Evolutionary conservation across 2,329 filamentous ascomycete species (phyloP).

Genomic region (Salinomyces thailandicus): DNA sequence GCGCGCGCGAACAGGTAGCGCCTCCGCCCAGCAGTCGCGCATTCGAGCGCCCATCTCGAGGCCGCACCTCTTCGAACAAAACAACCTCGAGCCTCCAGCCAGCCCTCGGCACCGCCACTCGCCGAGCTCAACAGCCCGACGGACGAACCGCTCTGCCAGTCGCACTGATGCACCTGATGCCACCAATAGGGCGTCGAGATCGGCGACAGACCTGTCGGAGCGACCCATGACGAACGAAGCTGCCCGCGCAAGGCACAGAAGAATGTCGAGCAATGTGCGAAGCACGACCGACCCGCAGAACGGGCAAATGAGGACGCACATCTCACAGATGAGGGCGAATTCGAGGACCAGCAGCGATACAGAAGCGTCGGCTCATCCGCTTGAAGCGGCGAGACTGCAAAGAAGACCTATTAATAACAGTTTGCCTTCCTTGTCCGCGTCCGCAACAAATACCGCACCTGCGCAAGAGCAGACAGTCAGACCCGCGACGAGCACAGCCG

Average conservation of each 20-base stretch:
- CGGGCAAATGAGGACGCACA: conserved; percentile 13
- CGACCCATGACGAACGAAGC: conserved; percentile 23
- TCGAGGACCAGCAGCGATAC: conserved; percentile 5
- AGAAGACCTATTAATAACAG: conserved; percentile 10
- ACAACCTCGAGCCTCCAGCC: conserved; percentile 22
- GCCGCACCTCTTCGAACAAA: conserved; percentile 36
- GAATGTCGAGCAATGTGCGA: conserved; percentile 34
- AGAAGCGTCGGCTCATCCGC: conserved; percentile 6
- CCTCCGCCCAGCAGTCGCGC: conserved; percentile 20
- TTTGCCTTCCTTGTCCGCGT: conserved; percentile 9
- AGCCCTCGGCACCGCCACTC: conserved; percentile 32
- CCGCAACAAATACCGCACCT: neutral
- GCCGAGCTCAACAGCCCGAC: conserved; percentile 28
- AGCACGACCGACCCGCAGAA: conserved; percentile 31
- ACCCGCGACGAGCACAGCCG: conserved; percentile 4
- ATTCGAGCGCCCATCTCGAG: conserved; percentile 35
- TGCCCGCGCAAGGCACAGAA: conserved; percentile 21
- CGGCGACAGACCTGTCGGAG: conserved; percentile 52
- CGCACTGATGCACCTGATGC: conserved; percentile 34
- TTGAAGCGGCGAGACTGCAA: conserved; percentile 8
- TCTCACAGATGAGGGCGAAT: conserved; percentile 11
- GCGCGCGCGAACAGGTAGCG: conserved; percentile 25
- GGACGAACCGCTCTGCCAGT: conserved; percentile 25
- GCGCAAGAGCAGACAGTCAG: neutral
- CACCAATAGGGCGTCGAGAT: conserved; percentile 45